phyloP scores from a whole-genome alignment of 306 rosid genomes.

The Luffa acutangula region DNA sequence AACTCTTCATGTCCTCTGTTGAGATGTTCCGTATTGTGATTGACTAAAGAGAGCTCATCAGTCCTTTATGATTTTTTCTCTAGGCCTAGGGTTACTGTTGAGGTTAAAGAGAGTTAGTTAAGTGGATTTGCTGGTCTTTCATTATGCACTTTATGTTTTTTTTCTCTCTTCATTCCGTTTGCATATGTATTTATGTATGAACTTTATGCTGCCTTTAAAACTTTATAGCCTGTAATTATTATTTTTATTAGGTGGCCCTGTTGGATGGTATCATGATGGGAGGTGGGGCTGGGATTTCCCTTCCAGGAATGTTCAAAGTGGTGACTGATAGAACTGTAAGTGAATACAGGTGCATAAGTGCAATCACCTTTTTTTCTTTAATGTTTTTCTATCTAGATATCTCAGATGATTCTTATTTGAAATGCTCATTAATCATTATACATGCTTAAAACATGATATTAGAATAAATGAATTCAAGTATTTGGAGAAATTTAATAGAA shows the following conservation, averaged over 20 bases:
- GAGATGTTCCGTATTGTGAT: neutral
- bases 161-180: neutral
- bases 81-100: neutral
- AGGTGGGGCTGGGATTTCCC: slow-evolving; percentile 84
- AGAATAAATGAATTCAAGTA: neutral
- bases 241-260: slow-evolving; percentile 57
- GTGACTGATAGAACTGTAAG: slow-evolving; percentile 90
- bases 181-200: neutral
- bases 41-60: neutral
- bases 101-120: neutral
- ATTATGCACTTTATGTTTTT: neutral
- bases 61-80: neutral
- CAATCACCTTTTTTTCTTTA: neutral
- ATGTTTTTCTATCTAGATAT: neutral
- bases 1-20: slow-evolving; percentile 10
- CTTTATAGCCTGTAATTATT: neutral
- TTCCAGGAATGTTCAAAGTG: slow-evolving; percentile 79
- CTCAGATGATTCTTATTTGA: neutral
- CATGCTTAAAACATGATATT: neutral
- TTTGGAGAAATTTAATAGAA: neutral
- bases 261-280: slow-evolving; percentile 90
- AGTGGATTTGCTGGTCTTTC: neutral
- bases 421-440: neutral
- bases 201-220: neutral
- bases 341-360: neutral